These are phyloP conservation scores for Capronia americana DNA, from an alignment of 2,329 filamentous ascomycete species.

Conservation along the genomic window DNA sequence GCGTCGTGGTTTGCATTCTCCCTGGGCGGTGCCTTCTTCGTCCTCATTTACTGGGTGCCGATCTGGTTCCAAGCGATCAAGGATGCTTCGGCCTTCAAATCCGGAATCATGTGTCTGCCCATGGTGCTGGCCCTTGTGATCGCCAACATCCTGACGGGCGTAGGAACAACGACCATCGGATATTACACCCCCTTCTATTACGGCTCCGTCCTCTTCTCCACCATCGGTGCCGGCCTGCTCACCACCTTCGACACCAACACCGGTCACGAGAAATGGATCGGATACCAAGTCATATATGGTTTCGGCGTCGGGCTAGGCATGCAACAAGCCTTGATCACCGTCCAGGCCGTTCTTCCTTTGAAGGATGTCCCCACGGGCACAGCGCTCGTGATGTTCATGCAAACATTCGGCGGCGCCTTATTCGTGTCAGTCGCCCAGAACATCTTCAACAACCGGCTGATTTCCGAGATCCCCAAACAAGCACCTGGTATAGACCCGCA, in stretches of 20 bases:
- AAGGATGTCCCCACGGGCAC: slow-evolving; percentile 50
- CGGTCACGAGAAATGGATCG: slow-evolving; percentile 47
- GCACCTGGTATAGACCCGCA: slow-evolving; percentile 42
- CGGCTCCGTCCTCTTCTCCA: slow-evolving; percentile 43
- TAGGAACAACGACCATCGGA: slow-evolving; percentile 44
- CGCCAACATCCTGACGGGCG: slow-evolving; percentile 45
- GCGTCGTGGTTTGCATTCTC: slow-evolving; percentile 46
- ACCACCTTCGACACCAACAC: slow-evolving; percentile 48
- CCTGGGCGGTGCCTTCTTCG: slow-evolving; percentile 48
- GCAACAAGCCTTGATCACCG: slow-evolving; percentile 51
- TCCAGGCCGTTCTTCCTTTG: slow-evolving; percentile 47
- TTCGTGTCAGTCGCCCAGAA: slow-evolving; percentile 61
- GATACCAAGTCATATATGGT: slow-evolving; percentile 47
- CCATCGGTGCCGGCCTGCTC: slow-evolving; percentile 51
- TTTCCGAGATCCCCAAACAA: slow-evolving; percentile 49
- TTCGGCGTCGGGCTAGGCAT: slow-evolving; percentile 47
- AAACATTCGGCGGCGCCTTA: slow-evolving; percentile 53
- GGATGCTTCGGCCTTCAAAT: slow-evolving; percentile 51
- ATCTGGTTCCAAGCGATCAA: slow-evolving; percentile 58
- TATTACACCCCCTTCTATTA: slow-evolving; percentile 53
- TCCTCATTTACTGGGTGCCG: slow-evolving; percentile 52
- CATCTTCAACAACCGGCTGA: slow-evolving; percentile 59
- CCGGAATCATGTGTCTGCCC: slow-evolving; percentile 53
- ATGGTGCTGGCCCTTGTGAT: slow-evolving; percentile 49
- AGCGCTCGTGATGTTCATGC: slow-evolving; percentile 49